Evolutionary conservation across 495 filamentous ascomycete genomes (phyloP), one percentile per base, ranked within the genome.

Genomic region (Schizothecium vesticola): DNA sequence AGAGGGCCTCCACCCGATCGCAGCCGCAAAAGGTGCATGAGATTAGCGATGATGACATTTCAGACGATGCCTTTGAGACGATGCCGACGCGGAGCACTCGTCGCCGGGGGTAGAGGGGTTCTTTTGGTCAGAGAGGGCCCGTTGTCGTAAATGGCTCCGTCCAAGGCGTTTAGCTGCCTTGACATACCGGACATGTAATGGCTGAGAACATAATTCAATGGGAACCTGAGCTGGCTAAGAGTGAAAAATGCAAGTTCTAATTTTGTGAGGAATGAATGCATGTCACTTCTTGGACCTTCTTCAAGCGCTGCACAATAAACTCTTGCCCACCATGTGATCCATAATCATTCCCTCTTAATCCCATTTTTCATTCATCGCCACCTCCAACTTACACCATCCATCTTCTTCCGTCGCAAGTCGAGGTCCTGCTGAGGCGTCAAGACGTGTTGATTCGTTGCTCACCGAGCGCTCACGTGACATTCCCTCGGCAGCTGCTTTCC

Each of bases 1-100:
- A 51, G 19, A 19, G 43, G 16, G 8, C 43, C 3, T 51, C 43
- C 16, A 51, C n/a, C 43, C 43, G 43, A n/a, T 19, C 84, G 3
- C 86, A 88, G 36, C 78, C 84, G 2, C 86, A 89, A 43, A 83
- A 82, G 59, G 78, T 82, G 12, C 78, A 78, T 74, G 83, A 89
- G 71, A 85, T 90, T 66, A 88, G 92, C 68, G 90, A 91, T 69
- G 91, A 93, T 72, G 91, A 90, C 67, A 92, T 92, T 6, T 88
- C 86, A 1, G 89, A 90, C 66, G 93, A 97, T 81, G 92, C 90
- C 1, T 95, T 96, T 79, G 92, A 95, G 77, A 73, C 79, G 12
- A 79, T 81, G 65, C 82, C 82, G 8, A 76, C 77, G 28, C 74
- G 79, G 65, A 73, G 60, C 21, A 69, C 68, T 19, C 70, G 73